Base-by-base conservation (phyloP, 1,284 basidiomycete genomes). In the Uromyces viciae-fabae region DNA sequence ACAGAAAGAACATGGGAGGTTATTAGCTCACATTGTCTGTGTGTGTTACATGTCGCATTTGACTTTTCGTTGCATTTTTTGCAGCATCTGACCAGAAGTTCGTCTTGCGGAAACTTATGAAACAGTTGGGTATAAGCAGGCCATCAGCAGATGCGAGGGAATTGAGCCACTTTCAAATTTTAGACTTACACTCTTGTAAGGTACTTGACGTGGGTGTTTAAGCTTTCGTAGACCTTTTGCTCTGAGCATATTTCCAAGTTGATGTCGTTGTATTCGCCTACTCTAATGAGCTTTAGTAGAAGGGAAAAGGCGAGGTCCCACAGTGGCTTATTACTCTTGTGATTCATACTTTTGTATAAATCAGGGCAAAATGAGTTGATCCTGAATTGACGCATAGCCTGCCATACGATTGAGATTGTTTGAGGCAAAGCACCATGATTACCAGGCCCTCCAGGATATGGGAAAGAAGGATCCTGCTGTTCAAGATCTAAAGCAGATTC, bases 391-490 rank as follows among this genome's bases (percentile, higher is more conserved):
- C 46, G 19, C 71, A 73, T 73, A 22, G 49, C 52, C 17, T n/a
- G 25, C 46, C 71, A 54, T 28, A 73, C 52, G 7, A 73, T 54
- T 22, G 71, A 46, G 8, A 73, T 9, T 28, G 42, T 46, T 36
- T 73, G 71, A 73, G 71, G 15, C 19, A 5, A 52, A 19, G 40
- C 43, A 2, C 36, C 17, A 15, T 22, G 22, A 54, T 73, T 8
- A 49, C 71, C 71, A 22, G 71, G 71, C 22, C 71, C 31, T 28
- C 71, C 71, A 52, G 71, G 71, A 38, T 49, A 73, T 25, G 71
- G 71, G 31, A 73, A 73, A 9, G n/a, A 33, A 19, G 71, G 46
- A 54, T 73, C 42, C 5, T 60, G n/a, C n/a, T n/a, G n/a, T n/a
- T n/a, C n/a, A n/a, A n/a, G n/a, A n/a, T n/a, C n/a, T n/a, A n/a